Percentiles rank a stretch among this genome's conserved stretches.
These are phyloP conservation scores for Aspergillus hortae DNA, from an alignment of 2,329 filamentous ascomycete species.

Conservation along the genomic window DNA sequence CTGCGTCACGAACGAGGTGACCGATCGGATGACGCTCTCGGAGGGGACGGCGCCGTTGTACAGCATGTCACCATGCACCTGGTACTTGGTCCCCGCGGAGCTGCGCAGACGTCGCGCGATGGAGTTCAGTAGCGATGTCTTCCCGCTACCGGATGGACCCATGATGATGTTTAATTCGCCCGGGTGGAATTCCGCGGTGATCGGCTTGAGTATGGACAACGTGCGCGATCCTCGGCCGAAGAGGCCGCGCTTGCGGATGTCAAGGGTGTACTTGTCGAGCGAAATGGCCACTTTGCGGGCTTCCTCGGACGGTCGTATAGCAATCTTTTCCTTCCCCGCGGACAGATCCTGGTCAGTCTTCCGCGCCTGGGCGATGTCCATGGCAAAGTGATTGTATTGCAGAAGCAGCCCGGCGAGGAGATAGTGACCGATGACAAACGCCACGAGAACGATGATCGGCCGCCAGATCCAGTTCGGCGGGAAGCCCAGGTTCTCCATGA, in stretches of 20 bases:
- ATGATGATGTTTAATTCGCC: slow-evolving; percentile 73
- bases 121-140: slow-evolving; percentile 69
- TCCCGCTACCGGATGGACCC: slow-evolving; percentile 74
- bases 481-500: slow-evolving; percentile 67
- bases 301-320: slow-evolving; percentile 49
- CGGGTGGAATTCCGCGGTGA: slow-evolving; percentile 64
- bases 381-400: slow-evolving; percentile 63
- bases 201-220: slow-evolving; percentile 59
- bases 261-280: slow-evolving; percentile 61
- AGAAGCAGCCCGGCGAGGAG: slow-evolving; percentile 59
- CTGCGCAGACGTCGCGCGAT: slow-evolving; percentile 67
- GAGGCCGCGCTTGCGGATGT: slow-evolving; percentile 59
- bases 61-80: slow-evolving; percentile 58
- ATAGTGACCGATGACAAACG: slow-evolving; percentile 63
- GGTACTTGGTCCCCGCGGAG: slow-evolving; percentile 60
- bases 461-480: slow-evolving; percentile 64
- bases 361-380: slow-evolving; percentile 64
- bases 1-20: slow-evolving; percentile 74
- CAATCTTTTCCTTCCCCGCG: slow-evolving; percentile 68
- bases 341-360: slow-evolving; percentile 59
- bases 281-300: slow-evolving; percentile 62
- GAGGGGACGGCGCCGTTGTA: slow-evolving; percentile 70
- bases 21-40: slow-evolving; percentile 64
- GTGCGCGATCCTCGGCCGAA: slow-evolving; percentile 43
- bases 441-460: slow-evolving; percentile 61